phyloP scores from a whole-genome alignment of 768 basidiomycete species.

The Heimioporus sp. region DNA sequence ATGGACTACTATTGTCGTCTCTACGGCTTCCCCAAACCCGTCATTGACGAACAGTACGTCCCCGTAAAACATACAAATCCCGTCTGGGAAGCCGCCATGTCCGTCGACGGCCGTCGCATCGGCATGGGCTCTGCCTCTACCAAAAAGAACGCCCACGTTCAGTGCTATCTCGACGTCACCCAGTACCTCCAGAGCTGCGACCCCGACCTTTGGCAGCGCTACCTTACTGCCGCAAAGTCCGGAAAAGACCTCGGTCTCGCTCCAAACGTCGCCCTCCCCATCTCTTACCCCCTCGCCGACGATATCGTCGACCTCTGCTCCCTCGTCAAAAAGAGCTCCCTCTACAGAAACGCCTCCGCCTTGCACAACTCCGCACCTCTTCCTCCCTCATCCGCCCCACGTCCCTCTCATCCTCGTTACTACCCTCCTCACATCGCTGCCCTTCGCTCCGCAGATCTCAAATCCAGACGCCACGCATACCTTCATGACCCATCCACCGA shows the following conservation, averaged over 20 bases:
- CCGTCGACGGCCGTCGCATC: conserved; percentile 74
- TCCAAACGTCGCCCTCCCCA: conserved; percentile 63
- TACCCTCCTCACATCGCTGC: conserved; percentile 33
- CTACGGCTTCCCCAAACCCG: conserved; percentile 72
- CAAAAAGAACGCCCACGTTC: conserved; percentile 71
- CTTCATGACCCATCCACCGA: conserved; percentile 56
- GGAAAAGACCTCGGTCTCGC: conserved; percentile 72
- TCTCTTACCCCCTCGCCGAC: conserved; percentile 63
- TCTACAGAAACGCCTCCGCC: conserved; percentile 66
- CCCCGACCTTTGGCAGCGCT: conserved; percentile 73
- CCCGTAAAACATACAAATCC: conserved; percentile 20
- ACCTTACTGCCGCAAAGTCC: conserved; percentile 54
- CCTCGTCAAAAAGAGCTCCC: conserved; percentile 58
- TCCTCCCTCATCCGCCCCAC: conserved; percentile 1
- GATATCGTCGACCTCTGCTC: conserved; percentile 67
- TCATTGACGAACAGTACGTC: conserved; percentile 52
- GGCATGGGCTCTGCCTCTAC: conserved; percentile 67
- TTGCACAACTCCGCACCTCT: conserved; percentile 10
- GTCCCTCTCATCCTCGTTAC: conserved; percentile 24
- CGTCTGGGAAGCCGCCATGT: conserved; percentile 72
- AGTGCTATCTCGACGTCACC: conserved; percentile 85
- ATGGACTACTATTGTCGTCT: conserved; percentile 94
- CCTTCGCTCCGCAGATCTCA: conserved; percentile 58
- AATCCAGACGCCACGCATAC: conserved; percentile 55
- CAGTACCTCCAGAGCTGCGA: conserved; percentile 88